A percentile compares a stretch with the other conserved stretches of the same genome.
Evolutionary conservation across 148 eudicot genomes (phyloP).

Genomic region (Vaccinium myrtillus): DNA sequence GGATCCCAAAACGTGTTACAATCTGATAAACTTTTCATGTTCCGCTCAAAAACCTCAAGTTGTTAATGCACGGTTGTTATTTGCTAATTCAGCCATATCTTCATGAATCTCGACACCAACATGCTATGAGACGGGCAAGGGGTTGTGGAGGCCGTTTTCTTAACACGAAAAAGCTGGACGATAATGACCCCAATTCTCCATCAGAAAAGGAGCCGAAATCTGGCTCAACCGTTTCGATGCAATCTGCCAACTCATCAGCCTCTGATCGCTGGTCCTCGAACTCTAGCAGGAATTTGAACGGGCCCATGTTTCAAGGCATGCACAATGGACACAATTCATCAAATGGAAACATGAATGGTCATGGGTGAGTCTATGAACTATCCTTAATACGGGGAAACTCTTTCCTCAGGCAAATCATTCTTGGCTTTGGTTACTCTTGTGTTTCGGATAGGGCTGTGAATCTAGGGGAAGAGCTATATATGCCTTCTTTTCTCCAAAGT

Average conservation of each 20-base stretch:
- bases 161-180: constrained; percentile 47
- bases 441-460: constrained; percentile 10
- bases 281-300: constrained; percentile 23
- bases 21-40: not conserved
- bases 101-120: constrained; percentile 74
- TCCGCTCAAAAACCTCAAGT: not conserved
- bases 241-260: constrained; percentile 29
- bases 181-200: constrained; percentile 22
- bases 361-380: constrained; percentile 28
- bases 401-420: constrained; percentile 60
- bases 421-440: constrained; percentile 51
- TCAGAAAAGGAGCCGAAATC: constrained; percentile 26
- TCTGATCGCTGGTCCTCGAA: constrained; percentile 19
- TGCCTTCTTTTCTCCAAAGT: not conserved
- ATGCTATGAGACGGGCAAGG: constrained; percentile 76
- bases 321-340: constrained; percentile 23
- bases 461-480: constrained; percentile 3
- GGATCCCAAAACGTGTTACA: not conserved
- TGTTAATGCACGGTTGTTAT: not conserved
- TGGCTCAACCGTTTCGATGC: constrained; percentile 20
- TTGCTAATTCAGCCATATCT: constrained; percentile 58
- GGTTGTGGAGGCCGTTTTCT: constrained; percentile 82
- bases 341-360: constrained; percentile 26
- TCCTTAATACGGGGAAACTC: not conserved
- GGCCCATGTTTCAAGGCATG: constrained; percentile 20